These are phyloP conservation scores for Agastache rugosa DNA, from an alignment of 257 asterid species.

Conservation along the genomic window DNA sequence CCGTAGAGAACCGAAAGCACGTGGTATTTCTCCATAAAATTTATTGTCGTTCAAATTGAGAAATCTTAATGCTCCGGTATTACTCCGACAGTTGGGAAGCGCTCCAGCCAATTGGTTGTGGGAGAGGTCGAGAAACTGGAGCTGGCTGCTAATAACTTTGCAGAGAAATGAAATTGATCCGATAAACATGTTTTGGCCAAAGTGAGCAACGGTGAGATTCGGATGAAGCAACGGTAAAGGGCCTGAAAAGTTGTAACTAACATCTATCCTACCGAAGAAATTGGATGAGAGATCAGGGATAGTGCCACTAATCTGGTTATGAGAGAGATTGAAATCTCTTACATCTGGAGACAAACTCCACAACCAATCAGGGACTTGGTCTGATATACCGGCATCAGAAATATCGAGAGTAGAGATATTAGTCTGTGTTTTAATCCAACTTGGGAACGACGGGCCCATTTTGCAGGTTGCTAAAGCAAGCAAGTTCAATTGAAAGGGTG, in stretches of 20 bases:
- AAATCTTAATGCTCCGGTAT: neutral
- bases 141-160: neutral
- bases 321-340: conserved; percentile 40
- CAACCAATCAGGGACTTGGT: conserved; percentile 44
- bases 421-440: conserved; percentile 47
- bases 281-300: conserved; percentile 34
- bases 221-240: conserved; percentile 38
- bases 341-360: conserved; percentile 38
- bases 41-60: conserved; percentile 38
- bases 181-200: conserved; percentile 39
- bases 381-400: conserved; percentile 40
- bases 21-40: conserved; percentile 37
- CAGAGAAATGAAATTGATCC: conserved; percentile 47
- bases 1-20: neutral
- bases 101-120: conserved; percentile 35
- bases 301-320: conserved; percentile 42
- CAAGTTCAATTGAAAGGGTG: conserved; percentile 34
- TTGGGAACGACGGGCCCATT: conserved; percentile 46
- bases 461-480: conserved; percentile 34
- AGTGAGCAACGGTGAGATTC: neutral
- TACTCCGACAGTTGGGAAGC: conserved; percentile 45
- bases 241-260: conserved; percentile 43
- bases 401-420: conserved; percentile 34
- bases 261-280: conserved; percentile 11
- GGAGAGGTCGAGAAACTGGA: conserved; percentile 35